Evolutionary conservation across 2,329 filamentous ascomycete genomes (phyloP).

Genomic region (Shiraia bambusicola): DNA sequence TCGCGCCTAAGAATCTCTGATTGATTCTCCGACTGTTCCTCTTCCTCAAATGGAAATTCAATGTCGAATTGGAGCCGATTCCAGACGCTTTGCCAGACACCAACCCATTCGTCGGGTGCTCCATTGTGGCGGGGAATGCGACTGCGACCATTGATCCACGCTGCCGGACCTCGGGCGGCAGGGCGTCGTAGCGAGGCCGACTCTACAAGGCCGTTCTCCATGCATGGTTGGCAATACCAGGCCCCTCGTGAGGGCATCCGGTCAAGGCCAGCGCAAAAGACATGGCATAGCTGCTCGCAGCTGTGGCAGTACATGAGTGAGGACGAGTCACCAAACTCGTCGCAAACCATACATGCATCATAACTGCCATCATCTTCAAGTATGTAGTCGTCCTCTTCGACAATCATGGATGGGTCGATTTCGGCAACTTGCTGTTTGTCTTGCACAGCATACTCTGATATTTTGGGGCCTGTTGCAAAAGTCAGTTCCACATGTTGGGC

Average conservation of each 20-base stretch:
- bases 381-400: constrained; percentile 66
- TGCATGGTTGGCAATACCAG: constrained; percentile 92
- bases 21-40: constrained; percentile 58
- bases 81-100: constrained; percentile 90
- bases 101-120: constrained; percentile 57
- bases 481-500: constrained; percentile 15
- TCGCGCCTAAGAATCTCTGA: constrained; percentile 59
- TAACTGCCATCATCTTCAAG: constrained; percentile 46
- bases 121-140: constrained; percentile 35
- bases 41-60: constrained; percentile 80
- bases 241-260: constrained; percentile 67
- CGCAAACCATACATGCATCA: constrained; percentile 82
- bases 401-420: constrained; percentile 77
- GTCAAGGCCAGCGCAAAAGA: constrained; percentile 84
- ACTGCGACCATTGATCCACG: constrained; percentile 33
- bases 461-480: constrained; percentile 51
- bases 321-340: constrained; percentile 76
- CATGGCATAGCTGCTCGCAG: constrained; percentile 88
- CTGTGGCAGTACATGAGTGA: constrained; percentile 86
- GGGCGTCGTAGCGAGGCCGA: constrained; percentile 35
- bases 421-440: constrained; percentile 89
- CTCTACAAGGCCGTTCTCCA: constrained; percentile 42
- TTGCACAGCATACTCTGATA: constrained; percentile 66
- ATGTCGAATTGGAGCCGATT: constrained; percentile 74
- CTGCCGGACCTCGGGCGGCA: constrained; percentile 31